phyloP scores from a whole-genome alignment of 768 basidiomycete species.

The Kwoniella mangroviensis region DNA sequence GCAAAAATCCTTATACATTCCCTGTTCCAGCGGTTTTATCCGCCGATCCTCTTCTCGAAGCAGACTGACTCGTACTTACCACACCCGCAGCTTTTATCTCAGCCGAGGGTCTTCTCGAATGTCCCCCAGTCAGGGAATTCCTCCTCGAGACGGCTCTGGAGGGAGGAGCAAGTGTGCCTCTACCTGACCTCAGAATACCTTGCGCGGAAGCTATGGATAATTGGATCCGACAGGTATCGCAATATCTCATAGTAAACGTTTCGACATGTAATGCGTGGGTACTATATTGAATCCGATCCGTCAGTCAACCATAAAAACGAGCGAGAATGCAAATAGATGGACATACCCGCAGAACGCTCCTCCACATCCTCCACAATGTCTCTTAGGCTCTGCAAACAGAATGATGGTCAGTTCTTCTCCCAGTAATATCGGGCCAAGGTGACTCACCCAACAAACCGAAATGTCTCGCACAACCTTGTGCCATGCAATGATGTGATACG shows the following conservation, averaged over 20 bases:
- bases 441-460: conserved; percentile 53
- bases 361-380: conserved; percentile 57
- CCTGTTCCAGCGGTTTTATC: conserved; percentile 16
- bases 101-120: conserved; percentile 16
- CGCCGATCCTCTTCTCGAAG: conserved; percentile 20
- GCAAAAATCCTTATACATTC: neutral
- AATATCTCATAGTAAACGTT: conserved; percentile 46
- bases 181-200: conserved; percentile 33
- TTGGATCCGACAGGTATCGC: conserved; percentile 48
- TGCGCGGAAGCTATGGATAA: conserved; percentile 44
- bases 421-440: neutral
- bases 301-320: neutral
- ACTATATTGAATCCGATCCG: conserved; percentile 6
- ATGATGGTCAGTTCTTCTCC: conserved; percentile 1
- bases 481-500: conserved; percentile 49
- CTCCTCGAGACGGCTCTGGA: conserved; percentile 25
- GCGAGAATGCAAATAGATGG: neutral
- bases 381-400: conserved; percentile 42
- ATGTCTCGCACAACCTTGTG: conserved; percentile 46
- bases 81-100: neutral
- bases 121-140: conserved; percentile 11
- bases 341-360: conserved; percentile 53
- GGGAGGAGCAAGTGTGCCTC: conserved; percentile 26
- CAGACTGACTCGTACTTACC: conserved; percentile 9
- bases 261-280: conserved; percentile 50